Evolutionary conservation across 2,329 filamentous ascomycete species (phyloP).

Genomic region (Fusarium tupiense): DNA sequence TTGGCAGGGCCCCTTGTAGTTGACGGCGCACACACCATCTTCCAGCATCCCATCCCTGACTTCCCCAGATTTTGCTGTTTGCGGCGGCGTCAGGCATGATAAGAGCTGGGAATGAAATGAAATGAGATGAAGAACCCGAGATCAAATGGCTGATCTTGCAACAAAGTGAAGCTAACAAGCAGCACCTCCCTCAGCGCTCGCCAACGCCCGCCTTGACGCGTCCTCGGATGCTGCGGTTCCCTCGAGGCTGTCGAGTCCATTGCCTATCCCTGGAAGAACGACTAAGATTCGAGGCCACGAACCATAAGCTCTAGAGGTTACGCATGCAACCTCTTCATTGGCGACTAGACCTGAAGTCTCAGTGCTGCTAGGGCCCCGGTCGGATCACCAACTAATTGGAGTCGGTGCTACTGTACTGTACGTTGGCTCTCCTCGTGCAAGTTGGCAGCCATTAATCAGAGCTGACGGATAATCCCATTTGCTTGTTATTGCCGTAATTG

Average conservation of each 20-base stretch:
- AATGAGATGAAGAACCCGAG: constrained; percentile 22
- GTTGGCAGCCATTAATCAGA: constrained; percentile 22
- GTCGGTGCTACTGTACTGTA: background rate
- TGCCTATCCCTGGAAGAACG: constrained; percentile 26
- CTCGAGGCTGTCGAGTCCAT: constrained; percentile 12
- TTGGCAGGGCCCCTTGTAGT: constrained; percentile 38
- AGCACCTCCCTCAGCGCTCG: constrained; percentile 11
- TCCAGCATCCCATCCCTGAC: constrained; percentile 43
- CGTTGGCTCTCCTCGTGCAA: background rate
- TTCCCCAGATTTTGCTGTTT: constrained; percentile 48
- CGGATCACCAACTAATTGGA: constrained; percentile 30
- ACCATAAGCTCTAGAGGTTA: constrained; percentile 30
- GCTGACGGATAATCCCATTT: constrained; percentile 18
- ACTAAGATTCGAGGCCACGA: constrained; percentile 34
- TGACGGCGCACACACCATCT: constrained; percentile 46
- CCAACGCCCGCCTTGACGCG: constrained; percentile 24
- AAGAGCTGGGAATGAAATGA: constrained; percentile 28
- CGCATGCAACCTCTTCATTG: constrained; percentile 23
- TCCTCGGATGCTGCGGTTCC: constrained; percentile 30
- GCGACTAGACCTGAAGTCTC: constrained; percentile 14
- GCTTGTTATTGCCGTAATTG: constrained; percentile 32
- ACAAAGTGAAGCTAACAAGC: constrained; percentile 10
- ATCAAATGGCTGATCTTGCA: constrained; percentile 19
- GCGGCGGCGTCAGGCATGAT: constrained; percentile 23
- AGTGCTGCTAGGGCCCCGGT: constrained; percentile 24